Percentiles rank a stretch among this genome's conserved stretches.
Conservation (phyloP, 768 basidiomycete species). For the Lepiota venenata region DNA sequence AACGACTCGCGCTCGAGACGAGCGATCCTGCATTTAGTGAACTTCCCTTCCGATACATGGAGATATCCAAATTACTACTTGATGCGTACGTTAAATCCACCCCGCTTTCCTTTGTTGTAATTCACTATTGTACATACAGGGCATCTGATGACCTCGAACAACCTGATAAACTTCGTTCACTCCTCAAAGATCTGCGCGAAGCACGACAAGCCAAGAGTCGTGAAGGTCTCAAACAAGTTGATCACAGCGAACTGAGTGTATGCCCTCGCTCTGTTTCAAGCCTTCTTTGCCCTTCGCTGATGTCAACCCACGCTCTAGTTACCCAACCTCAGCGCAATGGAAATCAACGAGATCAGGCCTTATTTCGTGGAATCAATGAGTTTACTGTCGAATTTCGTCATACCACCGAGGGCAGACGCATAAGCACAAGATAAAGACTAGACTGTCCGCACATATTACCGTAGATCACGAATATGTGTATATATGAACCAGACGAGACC, state of each 20-base stretch:
- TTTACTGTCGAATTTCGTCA: conserved; percentile 53
- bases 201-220: conserved; percentile 93
- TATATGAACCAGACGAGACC: not conserved
- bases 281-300: not conserved
- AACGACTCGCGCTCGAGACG: conserved; percentile 71
- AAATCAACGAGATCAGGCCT: conserved; percentile 91
- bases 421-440: not conserved
- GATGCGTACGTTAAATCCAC: conserved; percentile 87
- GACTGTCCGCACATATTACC: not conserved
- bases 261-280: conserved; percentile 21
- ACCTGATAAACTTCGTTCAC: conserved; percentile 77
- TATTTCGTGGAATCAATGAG: conserved; percentile 85
- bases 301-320: conserved; percentile 44
- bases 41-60: conserved; percentile 85
- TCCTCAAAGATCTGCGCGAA: conserved; percentile 95
- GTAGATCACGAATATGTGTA: not conserved
- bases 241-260: conserved; percentile 80
- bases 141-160: conserved; percentile 88
- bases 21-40: conserved; percentile 68
- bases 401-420: conserved; percentile 9
- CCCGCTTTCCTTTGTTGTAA: not conserved
- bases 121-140: conserved; percentile 35
- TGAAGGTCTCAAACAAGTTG: conserved; percentile 75
- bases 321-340: conserved; percentile 83
- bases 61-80: conserved; percentile 88